Evolutionary conservation across 83 land plant genomes (phyloP).

Genomic region (Diphasiastrum complanatum): DNA sequence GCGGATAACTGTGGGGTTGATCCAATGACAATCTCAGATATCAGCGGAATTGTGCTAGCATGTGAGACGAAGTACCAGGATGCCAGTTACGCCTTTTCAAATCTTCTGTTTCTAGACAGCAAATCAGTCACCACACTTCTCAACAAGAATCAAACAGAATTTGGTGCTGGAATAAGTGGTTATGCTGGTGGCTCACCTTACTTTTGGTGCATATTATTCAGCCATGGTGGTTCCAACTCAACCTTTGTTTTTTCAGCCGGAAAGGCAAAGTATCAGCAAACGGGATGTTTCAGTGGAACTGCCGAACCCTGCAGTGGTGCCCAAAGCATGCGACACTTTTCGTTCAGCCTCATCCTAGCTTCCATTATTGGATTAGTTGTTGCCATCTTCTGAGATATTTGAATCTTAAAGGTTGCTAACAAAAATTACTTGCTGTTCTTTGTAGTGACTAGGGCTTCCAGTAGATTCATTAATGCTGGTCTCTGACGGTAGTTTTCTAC

Average conservation of each 20-base stretch:
- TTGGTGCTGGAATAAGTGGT: constrained; percentile 65
- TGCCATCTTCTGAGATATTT: too few species aligned
- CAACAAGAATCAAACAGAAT: constrained; percentile 55
- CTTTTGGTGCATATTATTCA: constrained; percentile 70
- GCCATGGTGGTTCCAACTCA: constrained; percentile 42
- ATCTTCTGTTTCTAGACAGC: constrained; percentile 34
- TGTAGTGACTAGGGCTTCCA: too few species aligned
- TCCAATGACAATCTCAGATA: constrained; percentile 35
- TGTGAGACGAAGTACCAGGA: constrained; percentile 45
- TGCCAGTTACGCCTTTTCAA: constrained; percentile 50
- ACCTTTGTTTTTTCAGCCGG: constrained; percentile 38
- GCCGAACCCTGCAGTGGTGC: constrained; percentile 51
- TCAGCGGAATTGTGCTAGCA: constrained; percentile 55
- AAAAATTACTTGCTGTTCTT: too few species aligned
- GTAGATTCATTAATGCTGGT: too few species aligned
- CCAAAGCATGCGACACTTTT: too few species aligned
- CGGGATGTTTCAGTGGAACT: constrained; percentile 72
- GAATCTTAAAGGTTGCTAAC: too few species aligned
- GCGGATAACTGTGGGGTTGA: constrained; percentile 68
- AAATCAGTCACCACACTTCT: constrained; percentile 43
- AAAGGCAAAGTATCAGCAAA: constrained; percentile 33
- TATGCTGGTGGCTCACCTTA: constrained; percentile 59
- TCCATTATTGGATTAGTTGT: too few species aligned
- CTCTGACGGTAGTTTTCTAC: too few species aligned
- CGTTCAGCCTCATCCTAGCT: too few species aligned